Evolutionary conservation across 208 protist species (phyloP).

Genomic region (Acanthamoeba royreba): DNA sequence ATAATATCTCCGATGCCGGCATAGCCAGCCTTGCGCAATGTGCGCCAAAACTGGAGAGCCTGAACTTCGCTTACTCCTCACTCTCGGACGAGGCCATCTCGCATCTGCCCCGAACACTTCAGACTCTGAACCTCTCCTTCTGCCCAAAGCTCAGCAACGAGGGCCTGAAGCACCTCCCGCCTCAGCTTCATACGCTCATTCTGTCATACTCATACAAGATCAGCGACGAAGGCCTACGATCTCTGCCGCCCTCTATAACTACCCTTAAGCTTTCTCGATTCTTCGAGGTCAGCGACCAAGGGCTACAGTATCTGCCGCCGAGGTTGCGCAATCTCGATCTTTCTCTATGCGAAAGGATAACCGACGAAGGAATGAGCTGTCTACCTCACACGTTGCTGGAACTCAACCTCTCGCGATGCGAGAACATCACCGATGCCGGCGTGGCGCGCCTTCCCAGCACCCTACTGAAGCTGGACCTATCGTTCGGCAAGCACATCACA

Average conservation of each 20-base stretch:
- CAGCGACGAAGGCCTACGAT: neutral
- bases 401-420: constrained; percentile 6
- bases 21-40: neutral
- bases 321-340: neutral
- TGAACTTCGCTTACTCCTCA: neutral
- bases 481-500: neutral
- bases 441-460: neutral
- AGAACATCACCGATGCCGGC: neutral
- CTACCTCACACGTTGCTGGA: neutral
- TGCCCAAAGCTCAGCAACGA: neutral
- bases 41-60: neutral
- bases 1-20: neutral
- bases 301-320: neutral
- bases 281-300: neutral
- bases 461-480: neutral
- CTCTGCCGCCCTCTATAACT: neutral
- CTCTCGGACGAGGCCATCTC: neutral
- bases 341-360: neutral
- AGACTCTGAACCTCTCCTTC: neutral
- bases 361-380: neutral
- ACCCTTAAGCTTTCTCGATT: neutral
- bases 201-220: constrained; percentile 8
- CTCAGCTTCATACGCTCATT: neutral
- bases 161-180: neutral
- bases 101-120: neutral